Base-by-base conservation (phyloP, 345 rosid species). In the Pugionium cornutum region DNA sequence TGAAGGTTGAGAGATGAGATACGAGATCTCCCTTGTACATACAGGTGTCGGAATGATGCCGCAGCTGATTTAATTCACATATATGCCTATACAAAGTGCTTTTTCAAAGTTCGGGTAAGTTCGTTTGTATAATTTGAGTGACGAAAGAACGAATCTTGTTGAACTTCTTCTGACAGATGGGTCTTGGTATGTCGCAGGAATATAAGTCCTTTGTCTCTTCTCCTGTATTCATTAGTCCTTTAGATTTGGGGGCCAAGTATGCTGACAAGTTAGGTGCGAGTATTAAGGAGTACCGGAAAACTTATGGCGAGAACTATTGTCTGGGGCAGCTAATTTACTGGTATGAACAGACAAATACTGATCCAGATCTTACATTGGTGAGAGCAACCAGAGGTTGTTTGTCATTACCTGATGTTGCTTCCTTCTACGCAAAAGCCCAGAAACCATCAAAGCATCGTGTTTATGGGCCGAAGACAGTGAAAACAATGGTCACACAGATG, bases 1-100 rank as follows among this genome's bases (percentile, higher is more conserved):
- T 73, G 47, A 77, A 95, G 99, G 97, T 82, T 95, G 89, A 84
- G 99, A 74, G 97, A 95, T 53, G 99, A 91, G 80, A 71, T 91
- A 36, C 84, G 95, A 45, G 79, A 78, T 73, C 94, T 95, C 61
- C 91, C 91, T 7, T 95, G 97, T 79, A 84, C 92, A 56, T 86
- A 87, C 77, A 91, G 84, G 79, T 91, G 96, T 67, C 88, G 97
- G 70, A 85, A 95, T 59, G 99, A 95, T 73, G 99, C 99, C 59
- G 97, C 99, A 44, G 99, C 99, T 69, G 99, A 95, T 82, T 82
- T 95, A 79, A 81, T 95, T 74, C 97, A 95, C 72, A 73, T 87
- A 55, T 91, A 91, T 70, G 99, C 99, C 32, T 83, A 89, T 71
- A 91, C 95, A 39, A 91, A 91, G 78, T 77, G 80, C 76, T 95